Base-by-base conservation (phyloP, 106 monocot species). In the Ottelia alismoides region DNA sequence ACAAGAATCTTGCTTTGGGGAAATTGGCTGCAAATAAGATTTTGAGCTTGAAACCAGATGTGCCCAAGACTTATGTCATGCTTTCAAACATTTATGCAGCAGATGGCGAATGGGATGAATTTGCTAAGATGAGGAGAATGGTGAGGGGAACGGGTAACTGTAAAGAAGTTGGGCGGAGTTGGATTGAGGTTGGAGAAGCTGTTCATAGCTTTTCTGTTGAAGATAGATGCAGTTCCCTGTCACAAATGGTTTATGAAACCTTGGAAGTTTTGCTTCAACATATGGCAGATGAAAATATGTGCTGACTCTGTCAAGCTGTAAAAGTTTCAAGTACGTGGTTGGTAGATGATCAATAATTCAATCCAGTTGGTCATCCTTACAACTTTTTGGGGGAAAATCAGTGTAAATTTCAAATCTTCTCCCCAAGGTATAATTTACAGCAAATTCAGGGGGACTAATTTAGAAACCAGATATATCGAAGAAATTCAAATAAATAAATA, bases 141-240 rank as follows among this genome's bases (percentile, higher is more conserved):
- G 17, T 86, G 65, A 82, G 54, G 46, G 66, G 45, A 9, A 51
- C 16, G 32, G 67, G 70, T 29, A 57, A 52, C 27, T 69, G 51
- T 43, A 93, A 93, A 46, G 77, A 74, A 58, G 72, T 58, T 19
- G 87, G 87, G 46, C 77, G 70, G 61, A 93, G 93, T 68, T 87
- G 77, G 74, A 71, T 93, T 49, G 77, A 87, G 64, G 54, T 84
- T 45, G 75, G 57, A 28, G 68, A 71, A 26, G 60, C 68, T 28
- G 67, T 83, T 11, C 77, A 50, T 43, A 70, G 69, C 30, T 87
- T 83, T 65, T 58, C 56, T 10, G 71, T 69, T 0, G 79, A 64
- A 28, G 83, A 92, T 27, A 58, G 50, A 35, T 55, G 47, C 46
- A 76, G 61, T 65, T 65, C 65, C 17, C 45, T 61, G 55, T 51